phyloP scores from a whole-genome alignment of 1,284 basidiomycete species.

The Coniferiporia sulphurascens region DNA sequence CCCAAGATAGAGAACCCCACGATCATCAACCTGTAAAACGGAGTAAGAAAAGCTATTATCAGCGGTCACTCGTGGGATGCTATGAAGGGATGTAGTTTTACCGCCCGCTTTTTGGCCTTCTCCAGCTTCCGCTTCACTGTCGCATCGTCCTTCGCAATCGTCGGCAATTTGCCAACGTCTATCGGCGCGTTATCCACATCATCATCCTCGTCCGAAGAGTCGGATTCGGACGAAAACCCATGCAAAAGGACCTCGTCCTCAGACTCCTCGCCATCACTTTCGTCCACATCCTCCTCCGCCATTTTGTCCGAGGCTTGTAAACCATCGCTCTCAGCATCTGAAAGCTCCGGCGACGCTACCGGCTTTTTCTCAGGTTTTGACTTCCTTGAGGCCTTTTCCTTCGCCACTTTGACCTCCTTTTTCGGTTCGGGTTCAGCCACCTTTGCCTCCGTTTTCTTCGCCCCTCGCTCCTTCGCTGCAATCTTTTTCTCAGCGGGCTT shows the following conservation, averaged over 20 bases:
- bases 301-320: neutral
- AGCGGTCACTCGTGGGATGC: neutral
- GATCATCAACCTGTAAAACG: constrained; percentile 52
- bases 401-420: constrained; percentile 20
- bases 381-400: neutral
- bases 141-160: constrained; percentile 80
- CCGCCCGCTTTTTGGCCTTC: constrained; percentile 75
- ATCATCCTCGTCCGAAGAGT: constrained; percentile 79
- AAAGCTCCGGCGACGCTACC: neutral
- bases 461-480: neutral
- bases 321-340: constrained; percentile 16
- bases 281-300: neutral
- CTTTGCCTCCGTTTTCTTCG: constrained; percentile 3
- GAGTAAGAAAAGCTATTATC: constrained; percentile 9
- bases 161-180: constrained; percentile 71
- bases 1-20: constrained; percentile 87
- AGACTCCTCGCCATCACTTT: constrained; percentile 22
- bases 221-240: constrained; percentile 76
- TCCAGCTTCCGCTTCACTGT: constrained; percentile 77
- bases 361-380: neutral
- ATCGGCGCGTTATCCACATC: constrained; percentile 39
- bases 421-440: constrained; percentile 9
- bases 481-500: neutral
- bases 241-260: constrained; percentile 44
- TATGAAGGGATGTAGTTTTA: constrained; percentile 26